These are phyloP conservation scores for Sanguinoderma infundibulare DNA, from an alignment of 1,284 basidiomycete species.

Conservation along the genomic window DNA sequence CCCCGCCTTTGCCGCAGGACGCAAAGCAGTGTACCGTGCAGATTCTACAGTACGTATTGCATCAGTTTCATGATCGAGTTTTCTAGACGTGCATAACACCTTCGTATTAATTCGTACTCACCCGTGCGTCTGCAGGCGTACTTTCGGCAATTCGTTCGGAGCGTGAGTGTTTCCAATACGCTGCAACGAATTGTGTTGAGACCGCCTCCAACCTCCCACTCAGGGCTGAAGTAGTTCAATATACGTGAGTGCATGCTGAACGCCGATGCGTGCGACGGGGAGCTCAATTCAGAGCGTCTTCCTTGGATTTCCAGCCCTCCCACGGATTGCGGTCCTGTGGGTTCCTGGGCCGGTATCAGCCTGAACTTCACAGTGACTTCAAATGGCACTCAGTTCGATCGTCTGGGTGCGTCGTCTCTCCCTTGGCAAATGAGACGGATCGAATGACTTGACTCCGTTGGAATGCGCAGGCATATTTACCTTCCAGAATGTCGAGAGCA, in stretches of 20 bases:
- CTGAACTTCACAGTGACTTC: slow-evolving; percentile 80
- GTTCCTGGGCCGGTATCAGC: slow-evolving; percentile 77
- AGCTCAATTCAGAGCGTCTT: neutral
- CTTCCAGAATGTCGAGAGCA: slow-evolving; percentile 77
- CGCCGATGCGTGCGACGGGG: neutral
- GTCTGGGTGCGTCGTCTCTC: slow-evolving; percentile 45
- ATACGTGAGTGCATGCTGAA: slow-evolving; percentile 50
- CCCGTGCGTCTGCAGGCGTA: slow-evolving; percentile 49
- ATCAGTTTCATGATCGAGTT: too few relatives aligned
- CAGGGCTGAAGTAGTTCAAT: slow-evolving; percentile 70
- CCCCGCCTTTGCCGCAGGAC: slow-evolving; percentile 62
- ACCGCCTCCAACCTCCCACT: neutral
- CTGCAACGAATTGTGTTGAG: neutral
- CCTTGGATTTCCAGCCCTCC: slow-evolving; percentile 57
- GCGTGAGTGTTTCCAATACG: slow-evolving; percentile 44
- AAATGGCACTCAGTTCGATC: slow-evolving; percentile 80
- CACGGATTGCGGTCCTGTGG: slow-evolving; percentile 68
- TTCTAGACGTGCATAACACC: neutral
- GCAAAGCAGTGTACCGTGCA: slow-evolving; percentile 65
- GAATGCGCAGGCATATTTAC: slow-evolving; percentile 54
- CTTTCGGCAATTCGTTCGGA: slow-evolving; percentile 75
- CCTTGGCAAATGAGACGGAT: neutral
- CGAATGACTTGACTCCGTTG: neutral
- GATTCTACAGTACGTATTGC: slow-evolving; percentile 62
- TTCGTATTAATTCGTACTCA: neutral